A percentile compares a stretch with the other conserved stretches of the same genome.
These are phyloP conservation scores for Fraxinus anomala DNA, from an alignment of 257 asterid genomes.

Conservation along the genomic window DNA sequence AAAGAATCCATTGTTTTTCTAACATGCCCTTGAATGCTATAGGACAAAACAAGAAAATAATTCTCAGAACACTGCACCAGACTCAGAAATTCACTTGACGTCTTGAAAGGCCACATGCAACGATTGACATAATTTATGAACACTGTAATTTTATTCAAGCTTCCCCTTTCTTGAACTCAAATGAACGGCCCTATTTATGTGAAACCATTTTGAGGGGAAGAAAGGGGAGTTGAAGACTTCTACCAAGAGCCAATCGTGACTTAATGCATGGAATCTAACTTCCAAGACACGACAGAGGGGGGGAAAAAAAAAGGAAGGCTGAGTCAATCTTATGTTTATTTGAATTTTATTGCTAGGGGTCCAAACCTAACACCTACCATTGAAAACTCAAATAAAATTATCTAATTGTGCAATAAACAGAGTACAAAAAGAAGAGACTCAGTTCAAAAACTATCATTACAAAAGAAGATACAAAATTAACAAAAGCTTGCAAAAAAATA, in stretches of 20 bases:
- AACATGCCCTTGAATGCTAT: background rate
- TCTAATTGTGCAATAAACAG: background rate
- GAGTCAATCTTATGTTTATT: background rate
- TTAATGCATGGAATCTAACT: background rate
- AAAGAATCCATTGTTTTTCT: background rate
- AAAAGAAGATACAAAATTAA: background rate
- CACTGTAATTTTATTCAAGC: background rate
- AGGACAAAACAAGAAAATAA: background rate
- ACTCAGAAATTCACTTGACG: background rate
- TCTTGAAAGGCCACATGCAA: background rate
- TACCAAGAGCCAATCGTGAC: background rate
- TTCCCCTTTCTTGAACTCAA: background rate
- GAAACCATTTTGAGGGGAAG: background rate
- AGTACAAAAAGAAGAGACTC: background rate
- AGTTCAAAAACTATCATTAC: background rate
- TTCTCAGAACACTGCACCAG: background rate
- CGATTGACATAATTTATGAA: background rate
- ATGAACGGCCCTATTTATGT: background rate
- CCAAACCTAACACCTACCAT: background rate
- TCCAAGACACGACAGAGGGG: background rate
- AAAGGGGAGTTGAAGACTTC: background rate
- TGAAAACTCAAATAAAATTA: background rate
- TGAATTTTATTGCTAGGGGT: background rate
- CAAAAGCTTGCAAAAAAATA: background rate
- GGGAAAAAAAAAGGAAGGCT: background rate